Evolutionary conservation across 352 stramenopile genomes (phyloP), one percentile per base, ranked within the genome.

Genomic region (Heterotrichella gracilis): DNA sequence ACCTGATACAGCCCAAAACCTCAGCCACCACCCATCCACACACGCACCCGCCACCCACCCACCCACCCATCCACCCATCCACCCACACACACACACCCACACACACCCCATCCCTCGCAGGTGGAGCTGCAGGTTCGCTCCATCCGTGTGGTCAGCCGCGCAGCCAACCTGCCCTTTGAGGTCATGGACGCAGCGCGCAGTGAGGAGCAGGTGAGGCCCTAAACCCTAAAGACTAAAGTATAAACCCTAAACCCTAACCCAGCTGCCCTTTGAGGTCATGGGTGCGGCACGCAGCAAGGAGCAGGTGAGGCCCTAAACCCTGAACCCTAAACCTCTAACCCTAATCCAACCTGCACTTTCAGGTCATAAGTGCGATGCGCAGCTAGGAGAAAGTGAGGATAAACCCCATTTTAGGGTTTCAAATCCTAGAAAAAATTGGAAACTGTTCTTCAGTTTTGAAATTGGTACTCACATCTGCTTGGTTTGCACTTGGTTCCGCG

Each of bases 71-170:
- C 22, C 32, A 23, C 70, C 64, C 14, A 73, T 68, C 21, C 20
- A 22, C 67, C 20, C 25, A 73, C 70, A 32, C 66, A 73, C 32
- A 73, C n/a, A n/a, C n/a, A n/a, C n/a, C n/a, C n/a, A n/a, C n/a
- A n/a, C n/a, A n/a, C n/a, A n/a, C n/a, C n/a, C n/a, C n/a, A n/a
- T n/a, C n/a, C n/a, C n/a, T n/a, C 66, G 23, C 80, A 84, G 73
- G 82, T 96, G 22, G 93, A 99, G 81, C 73, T 97, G 24, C 81
- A 79, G 41, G 85, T 96, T 66, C 74, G 85, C 70, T 86, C 90
- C 76, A 81, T 96, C 71, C 93, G 95, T 76, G 76, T 93, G 20
- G 85, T 96, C 67, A 92, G 83, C 73, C 94, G 92, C 76, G 83
- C 89, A 41, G 75, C 85, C 0, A 79, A 91, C 73, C 79, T 96